These are phyloP conservation scores for Clohesyomyces aquaticus DNA, from an alignment of 495 filamentous ascomycete species.

Conservation along the genomic window DNA sequence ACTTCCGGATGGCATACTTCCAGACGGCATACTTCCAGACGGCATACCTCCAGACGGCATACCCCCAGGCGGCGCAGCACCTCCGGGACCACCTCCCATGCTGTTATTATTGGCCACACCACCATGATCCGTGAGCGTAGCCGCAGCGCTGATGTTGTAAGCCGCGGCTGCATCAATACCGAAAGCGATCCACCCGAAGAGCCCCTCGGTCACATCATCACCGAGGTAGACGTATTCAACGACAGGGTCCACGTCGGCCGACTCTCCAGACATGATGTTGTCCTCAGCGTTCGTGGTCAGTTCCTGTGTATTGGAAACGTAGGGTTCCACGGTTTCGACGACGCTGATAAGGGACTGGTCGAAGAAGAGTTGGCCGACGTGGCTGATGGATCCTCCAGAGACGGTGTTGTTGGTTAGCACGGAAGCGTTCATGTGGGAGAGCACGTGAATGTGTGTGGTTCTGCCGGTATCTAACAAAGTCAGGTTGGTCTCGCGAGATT, in stretches of 20 bases:
- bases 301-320: constrained; percentile 59
- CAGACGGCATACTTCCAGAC: neutral
- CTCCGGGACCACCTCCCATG: constrained; percentile 14
- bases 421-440: constrained; percentile 22
- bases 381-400: constrained; percentile 54
- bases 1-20: too few species aligned
- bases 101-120: constrained; percentile 29
- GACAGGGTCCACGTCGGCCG: constrained; percentile 58
- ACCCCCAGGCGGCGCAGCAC: constrained; percentile 11
- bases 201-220: constrained; percentile 52
- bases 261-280: constrained; percentile 51
- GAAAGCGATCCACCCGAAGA: constrained; percentile 62
- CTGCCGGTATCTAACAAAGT: constrained; percentile 46
- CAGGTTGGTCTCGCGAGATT: neutral
- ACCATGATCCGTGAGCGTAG: constrained; percentile 12
- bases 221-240: constrained; percentile 62
- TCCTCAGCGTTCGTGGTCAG: constrained; percentile 61
- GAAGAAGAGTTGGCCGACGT: constrained; percentile 69
- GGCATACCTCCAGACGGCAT: neutral
- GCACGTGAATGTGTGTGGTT: constrained; percentile 59
- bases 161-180: constrained; percentile 51
- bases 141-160: constrained; percentile 19
- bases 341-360: constrained; percentile 60
- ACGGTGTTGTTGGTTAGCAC: constrained; percentile 54
- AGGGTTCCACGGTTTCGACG: constrained; percentile 59